Evolutionary conservation across 1,139 yeast species (phyloP).

Genomic region (Scheffersomyces stambukii): DNA sequence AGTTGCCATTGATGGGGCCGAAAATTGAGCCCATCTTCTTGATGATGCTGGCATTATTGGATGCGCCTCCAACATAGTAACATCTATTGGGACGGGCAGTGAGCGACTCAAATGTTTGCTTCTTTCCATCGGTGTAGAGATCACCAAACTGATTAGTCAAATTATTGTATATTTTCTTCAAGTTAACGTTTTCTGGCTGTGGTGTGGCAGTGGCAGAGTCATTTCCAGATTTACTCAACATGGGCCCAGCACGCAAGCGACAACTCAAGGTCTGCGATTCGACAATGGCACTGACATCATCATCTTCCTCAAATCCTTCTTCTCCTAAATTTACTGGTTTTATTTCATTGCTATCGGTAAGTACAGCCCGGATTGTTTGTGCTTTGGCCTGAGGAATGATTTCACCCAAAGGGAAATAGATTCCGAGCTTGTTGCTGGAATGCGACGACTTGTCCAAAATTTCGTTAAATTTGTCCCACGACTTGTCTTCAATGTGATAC

Average conservation of each 20-base stretch:
- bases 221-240: conserved; percentile 32
- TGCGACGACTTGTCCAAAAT: conserved; percentile 38
- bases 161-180: conserved; percentile 19
- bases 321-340: conserved; percentile 14
- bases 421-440: conserved; percentile 51
- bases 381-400: conserved; percentile 79
- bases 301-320: conserved; percentile 43
- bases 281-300: conserved; percentile 73
- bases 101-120: conserved; percentile 38
- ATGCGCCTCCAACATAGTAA: conserved; percentile 87
- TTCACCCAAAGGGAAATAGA: conserved; percentile 85
- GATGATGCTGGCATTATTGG: conserved; percentile 66
- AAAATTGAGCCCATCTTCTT: conserved; percentile 65
- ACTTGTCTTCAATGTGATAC: conserved; percentile 25
- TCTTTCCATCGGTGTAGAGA: conserved; percentile 47
- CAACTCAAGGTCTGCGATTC: conserved; percentile 87
- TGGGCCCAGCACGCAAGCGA: conserved; percentile 73
- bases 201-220: conserved; percentile 12
- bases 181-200: conserved; percentile 12
- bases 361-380: conserved; percentile 48
- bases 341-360: conserved; percentile 20
- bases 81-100: conserved; percentile 63
- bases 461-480: conserved; percentile 68
- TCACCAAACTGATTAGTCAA: conserved; percentile 34
- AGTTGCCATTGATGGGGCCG: conserved; percentile 62